Percentiles rank a stretch among this genome's conserved stretches.
These are phyloP conservation scores for Moelleriella libera DNA, from an alignment of 2,329 filamentous ascomycete species.

Conservation along the genomic window DNA sequence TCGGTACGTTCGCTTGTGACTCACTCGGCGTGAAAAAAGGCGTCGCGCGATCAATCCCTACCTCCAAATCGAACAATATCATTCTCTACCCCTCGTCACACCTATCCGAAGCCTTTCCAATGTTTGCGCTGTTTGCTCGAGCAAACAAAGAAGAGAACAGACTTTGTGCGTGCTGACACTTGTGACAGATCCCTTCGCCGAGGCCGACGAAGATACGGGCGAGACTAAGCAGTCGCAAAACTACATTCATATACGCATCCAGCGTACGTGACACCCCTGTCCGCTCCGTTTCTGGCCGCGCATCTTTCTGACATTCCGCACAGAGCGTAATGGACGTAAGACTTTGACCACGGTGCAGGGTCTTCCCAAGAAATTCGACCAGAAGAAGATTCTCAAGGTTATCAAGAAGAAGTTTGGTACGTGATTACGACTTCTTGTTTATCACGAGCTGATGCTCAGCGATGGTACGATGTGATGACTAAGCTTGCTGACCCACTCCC, in stretches of 20 bases:
- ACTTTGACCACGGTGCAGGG: constrained; percentile 99
- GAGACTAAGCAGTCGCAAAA: constrained; percentile 91
- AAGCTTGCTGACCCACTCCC: too few relatives aligned
- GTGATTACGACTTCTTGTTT: constrained; percentile 15
- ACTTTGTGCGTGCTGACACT: constrained; percentile 11
- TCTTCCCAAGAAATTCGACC: constrained; percentile 96
- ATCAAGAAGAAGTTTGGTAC: constrained; percentile 99
- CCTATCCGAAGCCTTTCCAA: too few relatives aligned
- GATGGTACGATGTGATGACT: too few relatives aligned
- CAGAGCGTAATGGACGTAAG: constrained; percentile 99
- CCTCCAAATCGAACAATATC: background rate
- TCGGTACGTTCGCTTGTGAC: constrained; percentile 45
- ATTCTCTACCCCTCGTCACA: background rate
- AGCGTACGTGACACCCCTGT: constrained; percentile 50
- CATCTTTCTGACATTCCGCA: constrained; percentile 22
- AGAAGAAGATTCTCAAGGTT: constrained; percentile 99
- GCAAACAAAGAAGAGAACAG: too few relatives aligned
- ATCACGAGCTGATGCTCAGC: too few relatives aligned
- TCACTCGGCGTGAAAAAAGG: too few relatives aligned
- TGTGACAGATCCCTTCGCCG: constrained; percentile 92
- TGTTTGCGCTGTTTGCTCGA: background rate
- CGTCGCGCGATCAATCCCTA: too few relatives aligned
- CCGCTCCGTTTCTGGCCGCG: background rate
- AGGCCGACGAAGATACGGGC: constrained; percentile 99
- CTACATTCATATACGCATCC: constrained; percentile 99